phyloP scores from a whole-genome alignment of 768 basidiomycete genomes.

The Mycena venus region DNA sequence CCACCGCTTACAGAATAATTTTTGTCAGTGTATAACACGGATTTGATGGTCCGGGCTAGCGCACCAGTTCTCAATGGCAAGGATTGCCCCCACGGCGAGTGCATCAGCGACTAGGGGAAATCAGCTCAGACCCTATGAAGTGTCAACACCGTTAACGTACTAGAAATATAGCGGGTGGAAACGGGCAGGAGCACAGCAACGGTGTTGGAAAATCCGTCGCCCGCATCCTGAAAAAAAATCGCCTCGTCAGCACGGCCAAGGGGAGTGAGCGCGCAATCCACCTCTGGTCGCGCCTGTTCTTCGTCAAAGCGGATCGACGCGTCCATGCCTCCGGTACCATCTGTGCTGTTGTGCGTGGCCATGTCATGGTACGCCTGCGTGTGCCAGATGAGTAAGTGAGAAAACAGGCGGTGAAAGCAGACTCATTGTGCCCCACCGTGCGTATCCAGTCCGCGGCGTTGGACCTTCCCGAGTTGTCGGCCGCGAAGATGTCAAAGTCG shows the following conservation, averaged over 20 bases:
- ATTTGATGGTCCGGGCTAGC: too few relatives aligned
- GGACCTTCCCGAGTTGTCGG: not conserved
- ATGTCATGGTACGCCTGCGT: not conserved
- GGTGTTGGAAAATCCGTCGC: not conserved
- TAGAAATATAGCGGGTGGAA: not conserved
- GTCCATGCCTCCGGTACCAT: not conserved
- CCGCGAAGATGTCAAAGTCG: not conserved
- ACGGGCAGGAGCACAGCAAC: not conserved
- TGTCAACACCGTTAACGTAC: not conserved
- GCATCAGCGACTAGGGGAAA: not conserved
- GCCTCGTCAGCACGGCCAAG: not conserved
- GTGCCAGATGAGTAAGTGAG: not conserved
- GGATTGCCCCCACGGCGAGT: not conserved
- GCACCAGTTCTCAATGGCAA: not conserved
- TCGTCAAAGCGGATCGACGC: not conserved
- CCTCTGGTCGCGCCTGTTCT: not conserved
- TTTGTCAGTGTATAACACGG: too few relatives aligned
- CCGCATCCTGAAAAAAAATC: not conserved
- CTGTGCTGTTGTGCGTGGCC: not conserved
- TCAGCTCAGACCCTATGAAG: not conserved
- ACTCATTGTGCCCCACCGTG: not conserved
- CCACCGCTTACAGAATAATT: not conserved
- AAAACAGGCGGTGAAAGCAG: not conserved
- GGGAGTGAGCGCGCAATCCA: not conserved
- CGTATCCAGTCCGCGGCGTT: too few relatives aligned